Evolutionary conservation across 495 filamentous ascomycete genomes (phyloP).

Genomic region (Aspergillus sclerotioniger): DNA sequence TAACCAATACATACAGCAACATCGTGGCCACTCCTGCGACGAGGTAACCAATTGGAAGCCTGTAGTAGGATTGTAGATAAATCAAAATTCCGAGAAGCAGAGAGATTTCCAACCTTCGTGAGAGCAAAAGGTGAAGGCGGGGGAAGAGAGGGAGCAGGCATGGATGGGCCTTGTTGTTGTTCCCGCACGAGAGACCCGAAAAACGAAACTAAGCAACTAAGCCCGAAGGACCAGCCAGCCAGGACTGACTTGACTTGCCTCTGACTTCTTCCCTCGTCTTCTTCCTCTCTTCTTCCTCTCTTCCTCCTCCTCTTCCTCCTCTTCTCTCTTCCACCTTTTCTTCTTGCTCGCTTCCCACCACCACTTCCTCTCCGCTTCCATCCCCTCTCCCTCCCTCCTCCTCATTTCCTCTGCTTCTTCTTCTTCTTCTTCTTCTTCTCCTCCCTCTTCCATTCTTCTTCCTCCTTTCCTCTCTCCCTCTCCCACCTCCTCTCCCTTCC

Average conservation of each 20-base stretch:
- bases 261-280: slow-evolving; percentile 16
- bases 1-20: background rate
- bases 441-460: slow-evolving; percentile 19
- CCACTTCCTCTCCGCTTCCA: slow-evolving; percentile 17
- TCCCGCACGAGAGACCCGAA: background rate
- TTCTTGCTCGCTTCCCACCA: slow-evolving; percentile 21
- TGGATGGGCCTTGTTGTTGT: background rate
- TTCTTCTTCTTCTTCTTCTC: slow-evolving; percentile 11
- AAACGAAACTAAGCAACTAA: slow-evolving; percentile 1
- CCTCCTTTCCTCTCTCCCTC: slow-evolving; percentile 18
- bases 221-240: background rate
- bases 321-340: slow-evolving; percentile 24
- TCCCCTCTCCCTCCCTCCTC: slow-evolving; percentile 22
- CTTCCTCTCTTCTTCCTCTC: slow-evolving; percentile 26
- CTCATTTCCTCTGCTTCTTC: slow-evolving; percentile 14
- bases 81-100: background rate
- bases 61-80: background rate
- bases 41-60: background rate
- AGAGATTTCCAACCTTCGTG: background rate
- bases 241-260: slow-evolving; percentile 13
- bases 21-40: background rate
- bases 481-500: slow-evolving; percentile 18
- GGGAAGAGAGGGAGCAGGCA: background rate
- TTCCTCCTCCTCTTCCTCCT: slow-evolving; percentile 28
- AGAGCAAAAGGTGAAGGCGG: background rate